phyloP scores from a whole-genome alignment of 495 filamentous ascomycete species.

The Aspergillus steynii region DNA sequence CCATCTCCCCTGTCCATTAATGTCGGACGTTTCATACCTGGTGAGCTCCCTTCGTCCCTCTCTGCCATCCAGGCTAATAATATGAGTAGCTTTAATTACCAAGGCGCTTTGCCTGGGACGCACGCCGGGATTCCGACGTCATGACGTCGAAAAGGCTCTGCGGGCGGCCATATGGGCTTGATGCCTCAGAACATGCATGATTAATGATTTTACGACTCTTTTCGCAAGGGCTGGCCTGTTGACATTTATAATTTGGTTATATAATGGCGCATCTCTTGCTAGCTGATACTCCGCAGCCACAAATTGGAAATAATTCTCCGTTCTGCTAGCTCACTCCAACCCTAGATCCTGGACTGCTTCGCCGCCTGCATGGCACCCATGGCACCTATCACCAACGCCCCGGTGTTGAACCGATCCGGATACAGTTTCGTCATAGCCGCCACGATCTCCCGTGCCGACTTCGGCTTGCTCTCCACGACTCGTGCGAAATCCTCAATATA shows the following conservation, averaged over 20 bases:
- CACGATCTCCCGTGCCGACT: constrained; percentile 13
- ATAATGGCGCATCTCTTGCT: background rate
- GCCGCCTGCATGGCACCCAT: constrained; percentile 5
- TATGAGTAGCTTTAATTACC: constrained; percentile 30
- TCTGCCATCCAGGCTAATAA: constrained; percentile 11
- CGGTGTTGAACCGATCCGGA: constrained; percentile 15
- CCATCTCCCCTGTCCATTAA: constrained; percentile 10
- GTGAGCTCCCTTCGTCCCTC: constrained; percentile 11
- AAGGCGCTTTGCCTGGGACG: constrained; percentile 49
- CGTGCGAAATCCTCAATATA: constrained; percentile 15
- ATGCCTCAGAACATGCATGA: background rate
- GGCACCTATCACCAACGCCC: constrained; percentile 9
- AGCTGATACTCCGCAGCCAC: background rate
- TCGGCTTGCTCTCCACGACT: constrained; percentile 3
- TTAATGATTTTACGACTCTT: background rate
- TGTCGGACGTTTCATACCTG: constrained; percentile 22
- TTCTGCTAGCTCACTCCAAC: background rate
- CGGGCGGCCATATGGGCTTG: constrained; percentile 6
- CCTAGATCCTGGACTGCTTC: constrained; percentile 7
- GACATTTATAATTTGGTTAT: background rate
- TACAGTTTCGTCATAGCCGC: constrained; percentile 14
- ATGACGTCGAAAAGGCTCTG: constrained; percentile 27
- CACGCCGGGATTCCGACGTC: constrained; percentile 32
- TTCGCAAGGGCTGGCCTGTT: background rate
- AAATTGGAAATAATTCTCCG: background rate